Base-by-base conservation (phyloP, 2,329 filamentous ascomycete genomes). In the Clonostachys sp. region DNA sequence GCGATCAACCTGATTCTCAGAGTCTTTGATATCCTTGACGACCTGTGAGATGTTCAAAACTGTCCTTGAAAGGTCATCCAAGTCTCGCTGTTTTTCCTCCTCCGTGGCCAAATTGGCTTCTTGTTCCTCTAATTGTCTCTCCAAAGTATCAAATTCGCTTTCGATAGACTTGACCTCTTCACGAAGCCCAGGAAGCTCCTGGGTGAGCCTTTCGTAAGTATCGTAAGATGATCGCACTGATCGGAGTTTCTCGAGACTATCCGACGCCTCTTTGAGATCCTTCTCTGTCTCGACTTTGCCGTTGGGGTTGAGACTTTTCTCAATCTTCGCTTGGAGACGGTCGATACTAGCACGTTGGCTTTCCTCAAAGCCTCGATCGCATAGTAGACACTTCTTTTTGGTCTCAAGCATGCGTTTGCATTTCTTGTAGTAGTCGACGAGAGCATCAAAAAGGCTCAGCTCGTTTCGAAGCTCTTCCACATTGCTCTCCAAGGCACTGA, bases 351-450 rank as follows among this genome's bases (percentile, higher is more conserved):
- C 81, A 34, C 67, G 76, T 55, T 72, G 71, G 57, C 75, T 70
- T 59, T 81, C 81, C 65, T 73, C 70, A 61, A 96, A 91, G 5
- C 74, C 65, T 46, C 90, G 81, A 41, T 81, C 77, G 60, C 92
- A 97, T 18, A 94, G 80, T 34, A 82, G 78, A 62, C 92, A 97
- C 41, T 78, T 79, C 55, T 89, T 87, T 46, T 87, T 80, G 34
- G 81, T 73, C 47, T 86, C 76, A 12, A 88, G 78, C 18, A 75
- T 77, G 35, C 81, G 75, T 45, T 89, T 71, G 58, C 86, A 90
- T 45, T 81, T 80, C 41, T 71, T 72, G 61, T 88, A 91, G 62
- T 89, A 95, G 13, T 85, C 77, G 43, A 84, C 79, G 52, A 91
- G 73, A 33, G 83, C 81, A 45, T 83, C 81, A 53, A 80, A 87